phyloP scores from a whole-genome alignment of 2,329 filamentous ascomycete species.

The Rhynchosporium agropyri region DNA sequence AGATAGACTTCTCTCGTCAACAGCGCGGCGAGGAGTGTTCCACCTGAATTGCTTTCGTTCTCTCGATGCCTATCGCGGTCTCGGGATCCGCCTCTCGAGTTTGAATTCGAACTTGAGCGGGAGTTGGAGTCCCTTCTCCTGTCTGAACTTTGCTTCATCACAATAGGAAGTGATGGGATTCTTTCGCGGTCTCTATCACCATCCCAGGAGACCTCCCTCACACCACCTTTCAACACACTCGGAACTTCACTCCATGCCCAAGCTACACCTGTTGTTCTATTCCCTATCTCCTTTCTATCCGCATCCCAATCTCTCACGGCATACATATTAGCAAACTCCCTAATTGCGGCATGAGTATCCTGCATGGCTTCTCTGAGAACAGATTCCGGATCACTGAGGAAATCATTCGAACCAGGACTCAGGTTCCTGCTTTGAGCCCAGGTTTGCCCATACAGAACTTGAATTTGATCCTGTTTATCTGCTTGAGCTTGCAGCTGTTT shows the following conservation, averaged over 20 bases:
- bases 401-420: neutral
- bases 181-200: too few relatives aligned
- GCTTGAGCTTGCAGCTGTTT: neutral
- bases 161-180: neutral
- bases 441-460: neutral
- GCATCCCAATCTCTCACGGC: neutral
- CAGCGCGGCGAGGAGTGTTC: neutral
- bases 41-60: neutral
- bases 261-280: neutral
- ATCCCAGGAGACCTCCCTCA: neutral
- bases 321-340: neutral
- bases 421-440: neutral
- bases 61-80: neutral
- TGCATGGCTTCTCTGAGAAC: neutral
- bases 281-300: neutral
- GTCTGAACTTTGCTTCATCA: neutral
- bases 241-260: neutral
- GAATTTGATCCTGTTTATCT: neutral
- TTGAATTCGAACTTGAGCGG: neutral
- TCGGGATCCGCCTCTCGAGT: neutral
- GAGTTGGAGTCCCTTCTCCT: neutral
- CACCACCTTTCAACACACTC: neutral
- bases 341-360: neutral
- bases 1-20: constrained; percentile 5
- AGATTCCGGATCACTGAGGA: neutral